Evolutionary conservation across 208 protist species (phyloP).

Genomic region (Angomonas ambiguus): DNA sequence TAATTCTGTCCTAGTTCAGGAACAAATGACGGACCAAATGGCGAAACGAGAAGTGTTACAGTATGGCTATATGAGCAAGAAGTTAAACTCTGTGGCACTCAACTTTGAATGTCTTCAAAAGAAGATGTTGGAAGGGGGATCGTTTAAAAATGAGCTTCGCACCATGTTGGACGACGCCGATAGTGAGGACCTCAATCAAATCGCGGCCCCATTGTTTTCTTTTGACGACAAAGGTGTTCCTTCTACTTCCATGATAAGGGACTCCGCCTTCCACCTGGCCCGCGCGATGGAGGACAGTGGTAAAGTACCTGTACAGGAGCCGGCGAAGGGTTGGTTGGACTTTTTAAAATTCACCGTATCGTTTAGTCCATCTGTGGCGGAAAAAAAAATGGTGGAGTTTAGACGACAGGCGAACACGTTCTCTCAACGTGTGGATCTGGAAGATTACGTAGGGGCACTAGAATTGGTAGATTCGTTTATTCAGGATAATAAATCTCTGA

Average conservation of each 20-base stretch:
- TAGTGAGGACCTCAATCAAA: slow-evolving; percentile 53
- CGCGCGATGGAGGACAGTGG: slow-evolving; percentile 75
- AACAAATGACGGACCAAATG: slow-evolving; percentile 45
- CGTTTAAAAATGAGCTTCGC: slow-evolving; percentile 58
- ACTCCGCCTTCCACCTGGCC: slow-evolving; percentile 66
- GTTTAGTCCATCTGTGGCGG: slow-evolving; percentile 59
- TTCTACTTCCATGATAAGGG: slow-evolving; percentile 29
- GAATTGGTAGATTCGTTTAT: slow-evolving; percentile 54
- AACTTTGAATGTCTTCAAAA: slow-evolving; percentile 62
- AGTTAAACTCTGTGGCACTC: slow-evolving; percentile 75
- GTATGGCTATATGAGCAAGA: slow-evolving; percentile 86
- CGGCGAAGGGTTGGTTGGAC: slow-evolving; percentile 70
- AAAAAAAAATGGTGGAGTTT: slow-evolving; percentile 45
- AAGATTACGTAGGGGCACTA: slow-evolving; percentile 59
- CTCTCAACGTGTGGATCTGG: slow-evolving; percentile 48
- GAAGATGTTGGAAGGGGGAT: slow-evolving; percentile 31
- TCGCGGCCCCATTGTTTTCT: slow-evolving; percentile 49
- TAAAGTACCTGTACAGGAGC: slow-evolving; percentile 43
- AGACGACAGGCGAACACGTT: slow-evolving; percentile 35
- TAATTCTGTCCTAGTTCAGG: slow-evolving; percentile 42
- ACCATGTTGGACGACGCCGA: slow-evolving; percentile 67
- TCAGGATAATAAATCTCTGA: slow-evolving; percentile 25
- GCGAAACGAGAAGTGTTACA: slow-evolving; percentile 53
- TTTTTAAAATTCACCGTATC: slow-evolving; percentile 79
- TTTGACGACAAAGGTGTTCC: slow-evolving; percentile 43